Evolutionary conservation across 2,329 filamentous ascomycete species (phyloP), one percentile per base, ranked within the genome.

Genomic region (Verticillium longisporum): DNA sequence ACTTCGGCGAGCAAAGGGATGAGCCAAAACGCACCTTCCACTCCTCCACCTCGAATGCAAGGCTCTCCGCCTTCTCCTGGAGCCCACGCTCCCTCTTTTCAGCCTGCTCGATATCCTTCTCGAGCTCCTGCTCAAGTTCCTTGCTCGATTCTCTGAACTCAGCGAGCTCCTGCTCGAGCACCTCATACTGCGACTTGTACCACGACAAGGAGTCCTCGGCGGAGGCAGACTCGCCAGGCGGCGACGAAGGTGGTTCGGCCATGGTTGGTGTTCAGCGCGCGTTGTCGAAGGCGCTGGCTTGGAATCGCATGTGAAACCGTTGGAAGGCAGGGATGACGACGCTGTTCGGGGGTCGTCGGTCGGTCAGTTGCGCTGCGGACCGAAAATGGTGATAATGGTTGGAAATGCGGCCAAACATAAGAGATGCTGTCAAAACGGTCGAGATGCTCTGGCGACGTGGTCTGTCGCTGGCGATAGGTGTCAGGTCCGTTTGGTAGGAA

Each of bases 121-220:
- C 95, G 59, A 99, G 81, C 76, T 98, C 95, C 56, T 89, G 86
- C 75, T 99, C 95, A 34, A 99, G 83, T 74, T 98, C 95, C 73
- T 92, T 90, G 75, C 93, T 97, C 60, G 92, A 97, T 61, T 91
- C 84, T 71, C 97, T 91, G 74, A 99, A 99, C 70, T 99, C 95
- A 64, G 90, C 86, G 63, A 99, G 85, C 75, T 99, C 95, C 59
- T 87, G 82, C 76, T 97, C 95, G 41, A 99, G 84, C 72, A 92
- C 87, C 77, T 96, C 92, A 78, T 98, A 98, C 74, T 98, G 94
- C 60, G 87, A 78, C 80, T 99, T 99, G 85, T 98, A 99, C 84
- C 95, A 97, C 62, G 88, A 84, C 59, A 99, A 82, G 64, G 93
- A 89, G 71, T 95, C 91, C 71, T 92, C 88, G 57, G 83, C 73